These are phyloP conservation scores for Fusarium piperis DNA, from an alignment of 2,329 filamentous ascomycete genomes.

Conservation along the genomic window DNA sequence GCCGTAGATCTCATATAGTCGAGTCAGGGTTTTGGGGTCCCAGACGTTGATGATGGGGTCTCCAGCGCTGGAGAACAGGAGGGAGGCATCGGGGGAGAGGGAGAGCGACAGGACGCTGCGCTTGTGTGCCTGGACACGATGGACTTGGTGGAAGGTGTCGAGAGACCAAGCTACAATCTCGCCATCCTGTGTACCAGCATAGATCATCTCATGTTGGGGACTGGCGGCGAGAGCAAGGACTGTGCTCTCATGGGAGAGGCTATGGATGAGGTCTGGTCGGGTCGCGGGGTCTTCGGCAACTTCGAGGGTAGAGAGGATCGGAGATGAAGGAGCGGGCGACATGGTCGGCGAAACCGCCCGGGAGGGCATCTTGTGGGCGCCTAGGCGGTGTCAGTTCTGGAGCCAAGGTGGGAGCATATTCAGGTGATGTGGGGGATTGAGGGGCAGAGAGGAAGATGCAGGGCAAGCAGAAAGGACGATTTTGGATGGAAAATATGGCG, in stretches of 20 bases:
- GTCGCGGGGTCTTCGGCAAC: conserved; percentile 35
- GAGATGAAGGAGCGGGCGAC: conserved; percentile 35
- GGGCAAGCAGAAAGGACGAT: background rate
- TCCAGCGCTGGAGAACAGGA: conserved; percentile 92
- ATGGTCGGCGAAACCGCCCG: conserved; percentile 35
- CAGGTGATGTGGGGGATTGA: background rate
- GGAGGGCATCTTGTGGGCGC: conserved; percentile 36
- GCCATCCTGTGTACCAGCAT: conserved; percentile 91
- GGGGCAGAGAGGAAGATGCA: conserved; percentile 9
- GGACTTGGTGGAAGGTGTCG: conserved; percentile 82
- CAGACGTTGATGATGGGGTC: conserved; percentile 96
- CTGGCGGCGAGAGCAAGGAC: conserved; percentile 87
- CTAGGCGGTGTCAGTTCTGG: conserved; percentile 19
- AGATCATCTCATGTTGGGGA: conserved; percentile 80
- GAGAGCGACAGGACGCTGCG: conserved; percentile 89
- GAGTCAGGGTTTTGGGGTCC: conserved; percentile 79
- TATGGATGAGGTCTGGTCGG: conserved; percentile 75
- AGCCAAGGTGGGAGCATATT: background rate
- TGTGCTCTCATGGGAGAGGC: conserved; percentile 79
- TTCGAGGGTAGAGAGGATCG: conserved; percentile 39
- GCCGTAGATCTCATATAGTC: conserved; percentile 90
- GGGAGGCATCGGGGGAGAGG: conserved; percentile 76
- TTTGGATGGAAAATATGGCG: rapidly evolving
- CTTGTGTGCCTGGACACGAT: conserved; percentile 86
- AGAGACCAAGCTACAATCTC: conserved; percentile 94